Percentiles rank a stretch among this genome's conserved stretches.
phyloP scores from a whole-genome alignment of 176 grass and related monocot species.

The Eleusine indica region DNA sequence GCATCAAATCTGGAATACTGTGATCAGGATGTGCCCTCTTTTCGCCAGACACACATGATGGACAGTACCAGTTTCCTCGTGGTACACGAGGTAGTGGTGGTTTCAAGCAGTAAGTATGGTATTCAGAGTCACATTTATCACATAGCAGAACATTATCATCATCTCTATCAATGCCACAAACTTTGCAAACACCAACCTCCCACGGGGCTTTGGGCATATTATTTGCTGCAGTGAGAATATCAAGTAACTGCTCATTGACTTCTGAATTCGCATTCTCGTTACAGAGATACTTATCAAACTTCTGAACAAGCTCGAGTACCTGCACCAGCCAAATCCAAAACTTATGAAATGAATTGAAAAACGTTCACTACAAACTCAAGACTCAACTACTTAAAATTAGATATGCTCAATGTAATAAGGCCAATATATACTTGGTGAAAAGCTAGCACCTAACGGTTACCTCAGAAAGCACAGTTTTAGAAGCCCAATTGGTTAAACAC shows the following conservation, averaged over 20 bases:
- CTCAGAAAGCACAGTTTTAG: slow-evolving; percentile 1
- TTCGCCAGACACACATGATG: slow-evolving; percentile 64
- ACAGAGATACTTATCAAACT: slow-evolving; percentile 53
- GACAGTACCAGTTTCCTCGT: slow-evolving; percentile 94
- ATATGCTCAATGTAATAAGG: slow-evolving; percentile 27
- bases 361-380: slow-evolving; percentile 19
- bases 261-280: slow-evolving; percentile 46
- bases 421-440: slow-evolving; percentile 19
- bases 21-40: slow-evolving; percentile 44
- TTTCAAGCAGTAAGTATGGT: slow-evolving; percentile 94
- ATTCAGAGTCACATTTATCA: slow-evolving; percentile 92
- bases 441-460: background rate
- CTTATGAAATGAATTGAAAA: slow-evolving; percentile 23
- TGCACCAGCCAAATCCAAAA: slow-evolving; percentile 46
- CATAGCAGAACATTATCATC: slow-evolving; percentile 93
- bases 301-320: slow-evolving; percentile 77
- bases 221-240: slow-evolving; percentile 59
- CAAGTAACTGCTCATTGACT: slow-evolving; percentile 58
- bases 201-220: slow-evolving; percentile 89
- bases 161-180: slow-evolving; percentile 91
- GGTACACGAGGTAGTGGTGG: slow-evolving; percentile 93
- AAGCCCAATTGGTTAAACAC: background rate
- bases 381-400: slow-evolving; percentile 10
- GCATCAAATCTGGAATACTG: slow-evolving; percentile 44
- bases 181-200: slow-evolving; percentile 98